Base-by-base conservation (phyloP, 2,329 filamentous ascomycete species). In the Colletotrichum coccodes region DNA sequence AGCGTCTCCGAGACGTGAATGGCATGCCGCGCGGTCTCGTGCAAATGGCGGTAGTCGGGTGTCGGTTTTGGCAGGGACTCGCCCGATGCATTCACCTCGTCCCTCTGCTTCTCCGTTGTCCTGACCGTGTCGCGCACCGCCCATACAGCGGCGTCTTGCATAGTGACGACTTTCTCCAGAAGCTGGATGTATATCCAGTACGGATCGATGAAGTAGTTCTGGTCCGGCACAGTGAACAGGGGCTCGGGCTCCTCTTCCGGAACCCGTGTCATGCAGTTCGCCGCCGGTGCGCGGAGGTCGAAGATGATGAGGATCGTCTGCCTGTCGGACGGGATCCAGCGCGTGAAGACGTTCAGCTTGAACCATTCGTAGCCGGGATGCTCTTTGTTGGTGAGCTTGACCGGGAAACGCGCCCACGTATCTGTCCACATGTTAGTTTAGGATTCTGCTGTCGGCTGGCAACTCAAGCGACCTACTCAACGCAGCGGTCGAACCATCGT, bases 1-100 rank as follows among this genome's bases (percentile, higher is more conserved):
- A 85, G 75, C 0, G 82, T 83, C 56, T 86, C 84, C 0, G 73
- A 76, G 3, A 83, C 78, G 66, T 86, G 84, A 18, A 84, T 81
- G 0, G 79, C 78, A 53, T 86, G 84, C 1, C 84, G 72, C 0
- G 82, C 77, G 0, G 82, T 75, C 26, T 85, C 80, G 56, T 85
- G 82, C 2, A 85, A 70, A 1, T 52, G 57, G 4, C 72, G 60
- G 36, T 82, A 84, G 32, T 80, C 68, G 0, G 81, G 79, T 0
- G 74, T 62, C 1, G 76, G 75, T n/a, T 75, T 74, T 5, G 46
- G 36, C 0, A 32, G 61, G 2, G n/a, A 46, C 2, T 42, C 32
- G 21, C 21, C n/a, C 5, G 30, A 26, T 12, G 11, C 14, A 6
- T 38, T 34, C 21, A 14, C 30, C 7, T 21, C 14, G 0, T 64